Base-by-base conservation (phyloP, 2,329 filamentous ascomycete species). In the Purpureocillium lavendulum region DNA sequence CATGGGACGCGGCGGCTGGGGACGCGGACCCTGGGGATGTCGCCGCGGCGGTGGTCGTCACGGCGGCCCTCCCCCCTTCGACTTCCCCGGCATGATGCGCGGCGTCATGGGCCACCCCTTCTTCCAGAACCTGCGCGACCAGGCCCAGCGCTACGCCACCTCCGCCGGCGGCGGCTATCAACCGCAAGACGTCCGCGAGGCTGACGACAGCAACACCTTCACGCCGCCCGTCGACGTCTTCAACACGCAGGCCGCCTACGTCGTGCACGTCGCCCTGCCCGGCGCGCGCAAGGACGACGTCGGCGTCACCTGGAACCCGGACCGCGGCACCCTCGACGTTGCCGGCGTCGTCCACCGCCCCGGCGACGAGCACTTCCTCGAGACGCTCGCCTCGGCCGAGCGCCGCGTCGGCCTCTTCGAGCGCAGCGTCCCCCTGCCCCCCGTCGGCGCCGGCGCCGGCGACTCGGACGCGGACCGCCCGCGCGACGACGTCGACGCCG, bases 221-320 rank as follows among this genome's bases (percentile, higher is more conserved):
- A 59, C 61, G 5, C 82, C 83, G 1, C 77, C 82, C n/a, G 67
- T 81, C 40, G 87, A 94, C 56, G 65, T 89, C 47, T 92, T 90
- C 67, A 75, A 82, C 56, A 83, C 80, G 5, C 61, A 76, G 7
- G 61, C 65, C 26, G 62, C 76, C 12, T 88, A 80, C 56, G 66
- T 87, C 33, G 64, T 92, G 8, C 85, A 92, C 58, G 66, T 88
- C 52, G 81, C 84, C 1, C 70, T 94, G 0, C 84, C 87, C 0
- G 87, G 87, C 18, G 85, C 82, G 2, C 81, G 81, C 63, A 89
- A 88, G 61, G 75, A 86, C 51, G 84, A 92, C 52, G 67, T 92
- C 6, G 82, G 75, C 41, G 76, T 92, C 34, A 80, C 81, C 58
- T 94, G 84, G 76, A 78, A 90, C 49, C 70, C 75, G 0, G 81